Evolutionary conservation across 2,329 filamentous ascomycete species (phyloP), one percentile per base, ranked within the genome.

Genomic region (Pseudogymnoascus sp.): DNA sequence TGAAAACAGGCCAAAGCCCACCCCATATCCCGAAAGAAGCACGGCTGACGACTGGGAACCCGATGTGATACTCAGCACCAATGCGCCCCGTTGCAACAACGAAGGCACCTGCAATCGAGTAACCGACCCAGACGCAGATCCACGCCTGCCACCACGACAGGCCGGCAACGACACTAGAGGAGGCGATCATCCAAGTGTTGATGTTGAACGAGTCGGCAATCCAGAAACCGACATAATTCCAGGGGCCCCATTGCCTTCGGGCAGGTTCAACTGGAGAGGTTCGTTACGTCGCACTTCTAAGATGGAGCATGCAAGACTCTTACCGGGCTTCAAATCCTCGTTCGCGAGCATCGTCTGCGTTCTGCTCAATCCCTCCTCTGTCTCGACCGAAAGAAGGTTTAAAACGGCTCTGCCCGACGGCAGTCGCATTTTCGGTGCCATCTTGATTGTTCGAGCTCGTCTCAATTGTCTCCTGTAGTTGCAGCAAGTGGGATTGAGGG

Each of bases 141-240:
- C 89, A 91, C 2, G 90, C 88, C 77, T 96, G 91, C 91, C 91
- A 96, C 91, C 91, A 96, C 7, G 90, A 90, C 21, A 96, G 80
- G 11, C 91, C 90, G 59, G 78, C 80, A 1, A 88, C 83, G 35
- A 96, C 90, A 84, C 91, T 92, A 38, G 89, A 87, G 1, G 89
- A 91, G 0, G 90, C 89, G 66, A 96, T 95, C 90, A 96, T 96
- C 92, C 91, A 96, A 1, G 91, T 95, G 75, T 93, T 95, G 73
- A 95, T 91, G 74, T 93, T 93, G 78, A 93, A 91, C 0, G 86
- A 89, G 76, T 93, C 90, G 31, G 89, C 88, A 70, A 95, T 83
- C 90, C 90, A 93, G 73, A 95, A 95, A 13, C 86, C 89, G 42
- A 96, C 88, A 73, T 92, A 96, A 75, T 96, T 96, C 85, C 89